Conservation (phyloP, 768 basidiomycete species). For the Xerocomellus dryophilus region DNA sequence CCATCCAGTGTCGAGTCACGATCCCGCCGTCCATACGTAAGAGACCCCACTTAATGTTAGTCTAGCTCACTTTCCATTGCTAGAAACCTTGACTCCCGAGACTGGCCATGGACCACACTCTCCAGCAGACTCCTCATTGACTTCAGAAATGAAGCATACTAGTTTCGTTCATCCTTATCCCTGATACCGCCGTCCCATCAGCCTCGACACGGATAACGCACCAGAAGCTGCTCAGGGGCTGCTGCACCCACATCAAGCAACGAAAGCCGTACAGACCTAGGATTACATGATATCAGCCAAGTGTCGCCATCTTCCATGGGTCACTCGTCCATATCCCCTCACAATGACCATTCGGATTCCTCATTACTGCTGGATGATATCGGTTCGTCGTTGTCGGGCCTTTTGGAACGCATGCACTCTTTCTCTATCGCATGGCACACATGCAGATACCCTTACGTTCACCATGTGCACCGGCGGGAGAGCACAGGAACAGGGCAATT, state of each 20-base stretch:
- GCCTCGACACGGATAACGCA: conserved; percentile 47
- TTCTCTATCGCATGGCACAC: conserved; percentile 62
- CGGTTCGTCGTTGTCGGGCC: conserved; percentile 44
- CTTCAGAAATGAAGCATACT: conserved; percentile 26
- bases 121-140: conserved; percentile 35
- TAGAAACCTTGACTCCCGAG: conserved; percentile 49
- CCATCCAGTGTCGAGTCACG: conserved; percentile 36
- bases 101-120: conserved; percentile 42
- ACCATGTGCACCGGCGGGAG: conserved; percentile 73
- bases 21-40: conserved; percentile 32
- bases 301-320: conserved; percentile 34
- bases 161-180: conserved; percentile 23
- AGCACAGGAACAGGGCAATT: conserved; percentile 63
- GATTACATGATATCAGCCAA: conserved; percentile 32
- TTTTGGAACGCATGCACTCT: conserved; percentile 62
- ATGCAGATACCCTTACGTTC: conserved; percentile 83
- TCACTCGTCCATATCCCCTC: conserved; percentile 43
- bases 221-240: conserved; percentile 33
- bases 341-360: conserved; percentile 69
- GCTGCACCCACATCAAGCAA: conserved; percentile 45
- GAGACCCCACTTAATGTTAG: conserved; percentile 13
- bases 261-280: conserved; percentile 65
- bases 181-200: conserved; percentile 27
- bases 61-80: conserved; percentile 5
- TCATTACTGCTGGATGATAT: conserved; percentile 65